Evolutionary conservation across 257 asterid genomes (phyloP).

Genomic region (Solanum chiquidenum): DNA sequence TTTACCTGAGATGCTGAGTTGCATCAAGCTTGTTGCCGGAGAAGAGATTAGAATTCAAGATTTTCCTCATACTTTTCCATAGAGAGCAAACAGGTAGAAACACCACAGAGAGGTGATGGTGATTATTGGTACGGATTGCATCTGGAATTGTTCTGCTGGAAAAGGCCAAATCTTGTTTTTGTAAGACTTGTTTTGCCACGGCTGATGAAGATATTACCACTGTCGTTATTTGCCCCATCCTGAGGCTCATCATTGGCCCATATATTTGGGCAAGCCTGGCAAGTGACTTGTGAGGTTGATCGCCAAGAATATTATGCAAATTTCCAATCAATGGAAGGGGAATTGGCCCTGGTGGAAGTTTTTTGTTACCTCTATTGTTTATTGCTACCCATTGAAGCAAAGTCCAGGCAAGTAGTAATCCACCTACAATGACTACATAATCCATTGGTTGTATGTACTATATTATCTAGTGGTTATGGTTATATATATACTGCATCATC

Average conservation of each 20-base stretch:
- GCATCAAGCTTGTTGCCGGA: conserved; percentile 54
- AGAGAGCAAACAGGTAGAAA: conserved; percentile 8
- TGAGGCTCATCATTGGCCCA: conserved; percentile 9
- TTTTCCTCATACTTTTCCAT: conserved; percentile 12
- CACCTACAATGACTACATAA: conserved; percentile 19
- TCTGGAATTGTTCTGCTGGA: conserved; percentile 10
- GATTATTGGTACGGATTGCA: conserved; percentile 9
- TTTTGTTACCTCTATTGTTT: not conserved
- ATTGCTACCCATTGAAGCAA: not conserved
- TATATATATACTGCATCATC: not conserved
- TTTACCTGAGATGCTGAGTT: conserved; percentile 38
- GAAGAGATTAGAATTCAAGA: conserved; percentile 39
- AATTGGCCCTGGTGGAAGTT: conserved; percentile 9
- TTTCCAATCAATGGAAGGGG: conserved; percentile 3
- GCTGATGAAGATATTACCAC: conserved; percentile 6
- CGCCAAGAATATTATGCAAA: conserved; percentile 4
- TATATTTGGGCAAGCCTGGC: conserved; percentile 10
- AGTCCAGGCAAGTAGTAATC: conserved; percentile 22
- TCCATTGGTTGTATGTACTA: conserved; percentile 1
- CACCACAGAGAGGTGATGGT: conserved; percentile 3
- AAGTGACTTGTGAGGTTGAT: conserved; percentile 10
- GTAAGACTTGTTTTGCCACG: not conserved
- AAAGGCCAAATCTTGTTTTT: conserved; percentile 15
- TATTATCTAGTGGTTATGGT: not conserved
- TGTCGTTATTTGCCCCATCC: not conserved